A percentile compares a stretch with the other conserved stretches of the same genome.
phyloP scores from a whole-genome alignment of 129 eudicot species.

The Helianthus tuberosus region DNA sequence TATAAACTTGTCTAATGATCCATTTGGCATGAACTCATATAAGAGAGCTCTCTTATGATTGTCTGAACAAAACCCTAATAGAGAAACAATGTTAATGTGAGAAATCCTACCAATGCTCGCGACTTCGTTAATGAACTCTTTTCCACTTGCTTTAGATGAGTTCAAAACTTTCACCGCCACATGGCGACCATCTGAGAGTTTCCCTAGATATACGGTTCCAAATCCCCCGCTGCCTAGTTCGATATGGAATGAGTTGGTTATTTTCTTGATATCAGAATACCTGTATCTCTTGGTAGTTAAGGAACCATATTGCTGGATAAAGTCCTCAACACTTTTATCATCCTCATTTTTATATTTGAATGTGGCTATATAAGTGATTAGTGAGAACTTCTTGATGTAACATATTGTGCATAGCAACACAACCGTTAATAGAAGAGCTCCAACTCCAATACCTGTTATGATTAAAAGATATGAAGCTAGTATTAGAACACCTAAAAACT shows the following conservation, averaged over 20 bases:
- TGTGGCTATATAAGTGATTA: neutral
- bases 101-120: constrained; percentile 13
- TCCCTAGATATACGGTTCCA: neutral
- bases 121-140: constrained; percentile 6
- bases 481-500: neutral
- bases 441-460: neutral
- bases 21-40: constrained; percentile 11
- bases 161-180: constrained; percentile 9
- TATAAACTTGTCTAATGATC: constrained; percentile 6
- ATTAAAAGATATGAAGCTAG: neutral
- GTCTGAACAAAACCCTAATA: constrained; percentile 11
- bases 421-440: neutral
- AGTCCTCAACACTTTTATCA: constrained; percentile 5
- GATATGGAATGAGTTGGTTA: constrained; percentile 3
- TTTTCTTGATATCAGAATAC: neutral
- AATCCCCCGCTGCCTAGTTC: neutral
- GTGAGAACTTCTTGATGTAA: neutral
- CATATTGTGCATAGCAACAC: neutral
- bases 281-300: constrained; percentile 5
- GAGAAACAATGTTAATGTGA: constrained; percentile 1
- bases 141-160: neutral
- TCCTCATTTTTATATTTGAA: neutral
- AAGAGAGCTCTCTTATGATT: neutral
- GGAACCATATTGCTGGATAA: constrained; percentile 15
- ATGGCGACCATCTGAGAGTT: neutral